Conservation (phyloP, 371 early-diverging fungal genomes). For the Actinomortierella wolfii region DNA sequence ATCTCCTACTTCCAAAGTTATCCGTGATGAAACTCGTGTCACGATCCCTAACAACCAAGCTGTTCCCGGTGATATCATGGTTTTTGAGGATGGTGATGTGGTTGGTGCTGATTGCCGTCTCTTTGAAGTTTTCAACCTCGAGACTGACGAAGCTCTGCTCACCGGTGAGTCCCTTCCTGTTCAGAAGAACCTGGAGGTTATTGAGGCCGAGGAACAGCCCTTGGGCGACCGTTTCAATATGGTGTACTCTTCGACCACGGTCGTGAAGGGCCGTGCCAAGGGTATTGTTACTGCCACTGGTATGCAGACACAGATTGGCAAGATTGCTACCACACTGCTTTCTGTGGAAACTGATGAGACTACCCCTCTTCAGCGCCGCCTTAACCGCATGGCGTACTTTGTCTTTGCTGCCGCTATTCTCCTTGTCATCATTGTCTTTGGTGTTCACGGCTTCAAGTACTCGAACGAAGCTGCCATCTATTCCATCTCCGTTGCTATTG, state of each 20-base stretch:
- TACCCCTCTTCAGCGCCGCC: slow-evolving; percentile 79
- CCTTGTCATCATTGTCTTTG: slow-evolving; percentile 76
- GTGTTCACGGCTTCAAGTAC: slow-evolving; percentile 62
- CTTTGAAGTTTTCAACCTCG: slow-evolving; percentile 79
- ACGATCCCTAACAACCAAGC: slow-evolving; percentile 71
- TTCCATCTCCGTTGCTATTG: slow-evolving; percentile 86
- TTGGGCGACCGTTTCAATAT: slow-evolving; percentile 77
- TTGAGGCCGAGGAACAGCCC: slow-evolving; percentile 46
- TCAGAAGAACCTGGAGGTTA: slow-evolving; percentile 55
- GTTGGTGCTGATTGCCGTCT: slow-evolving; percentile 88
- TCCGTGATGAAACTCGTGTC: slow-evolving; percentile 76
- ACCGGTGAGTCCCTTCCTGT: slow-evolving; percentile 88
- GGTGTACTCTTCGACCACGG: slow-evolving; percentile 75
- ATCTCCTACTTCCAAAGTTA: slow-evolving; percentile 76
- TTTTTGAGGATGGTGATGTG: slow-evolving; percentile 86
- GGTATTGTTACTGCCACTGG: slow-evolving; percentile 88
- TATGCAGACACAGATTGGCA: slow-evolving; percentile 90
- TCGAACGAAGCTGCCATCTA: slow-evolving; percentile 66
- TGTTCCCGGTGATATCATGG: slow-evolving; percentile 88
- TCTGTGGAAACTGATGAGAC: slow-evolving; percentile 64
- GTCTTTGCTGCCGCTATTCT: slow-evolving; percentile 71
- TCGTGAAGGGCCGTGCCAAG: slow-evolving; percentile 72
- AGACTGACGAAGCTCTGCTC: slow-evolving; percentile 81
- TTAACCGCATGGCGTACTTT: slow-evolving; percentile 76
- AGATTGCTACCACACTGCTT: slow-evolving; percentile 86